Conservation (phyloP, 352 stramenopile genomes). For the Phytophthora tentaculata region DNA sequence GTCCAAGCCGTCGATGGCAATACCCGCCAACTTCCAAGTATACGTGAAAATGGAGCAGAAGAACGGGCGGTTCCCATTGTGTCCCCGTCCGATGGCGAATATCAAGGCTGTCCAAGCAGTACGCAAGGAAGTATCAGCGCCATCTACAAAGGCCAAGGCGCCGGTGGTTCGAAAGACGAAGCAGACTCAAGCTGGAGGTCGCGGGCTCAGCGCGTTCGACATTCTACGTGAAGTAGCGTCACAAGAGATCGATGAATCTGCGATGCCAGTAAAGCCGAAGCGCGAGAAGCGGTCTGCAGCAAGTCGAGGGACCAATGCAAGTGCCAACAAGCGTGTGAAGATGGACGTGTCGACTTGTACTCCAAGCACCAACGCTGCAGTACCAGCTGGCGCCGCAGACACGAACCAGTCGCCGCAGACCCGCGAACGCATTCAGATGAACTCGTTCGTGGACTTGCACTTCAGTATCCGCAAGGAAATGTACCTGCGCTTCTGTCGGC, state of each 20-base stretch:
- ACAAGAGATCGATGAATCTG: conserved; percentile 57
- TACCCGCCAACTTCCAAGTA: conserved; percentile 41
- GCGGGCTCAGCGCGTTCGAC: conserved; percentile 76
- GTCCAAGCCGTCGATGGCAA: conserved; percentile 26
- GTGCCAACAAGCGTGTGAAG: conserved; percentile 38
- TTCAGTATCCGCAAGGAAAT: conserved; percentile 90
- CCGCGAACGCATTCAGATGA: conserved; percentile 68
- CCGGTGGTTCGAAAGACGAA: conserved; percentile 36
- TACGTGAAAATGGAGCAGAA: conserved; percentile 72
- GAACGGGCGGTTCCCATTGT: conserved; percentile 32
- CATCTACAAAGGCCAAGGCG: conserved; percentile 35
- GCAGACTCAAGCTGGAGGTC: conserved; percentile 25
- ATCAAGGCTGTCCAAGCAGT: conserved; percentile 23
- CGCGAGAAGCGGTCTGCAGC: conserved; percentile 32
- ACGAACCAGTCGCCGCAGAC: conserved; percentile 38
- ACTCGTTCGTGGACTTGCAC: conserved; percentile 84
- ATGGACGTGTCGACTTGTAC: conserved; percentile 32
- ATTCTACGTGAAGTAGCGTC: conserved; percentile 84
- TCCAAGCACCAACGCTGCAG: conserved; percentile 15
- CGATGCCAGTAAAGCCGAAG: conserved; percentile 36
- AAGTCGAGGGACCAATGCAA: conserved; percentile 16
- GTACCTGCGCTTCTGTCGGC: conserved; percentile 80
- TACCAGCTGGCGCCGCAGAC: conserved; percentile 18
- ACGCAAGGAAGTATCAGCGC: conserved; percentile 26
- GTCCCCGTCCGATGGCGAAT: conserved; percentile 33